Evolutionary conservation across 164 flowering plant species (phyloP).

Genomic region (Buxus sempervirens): DNA sequence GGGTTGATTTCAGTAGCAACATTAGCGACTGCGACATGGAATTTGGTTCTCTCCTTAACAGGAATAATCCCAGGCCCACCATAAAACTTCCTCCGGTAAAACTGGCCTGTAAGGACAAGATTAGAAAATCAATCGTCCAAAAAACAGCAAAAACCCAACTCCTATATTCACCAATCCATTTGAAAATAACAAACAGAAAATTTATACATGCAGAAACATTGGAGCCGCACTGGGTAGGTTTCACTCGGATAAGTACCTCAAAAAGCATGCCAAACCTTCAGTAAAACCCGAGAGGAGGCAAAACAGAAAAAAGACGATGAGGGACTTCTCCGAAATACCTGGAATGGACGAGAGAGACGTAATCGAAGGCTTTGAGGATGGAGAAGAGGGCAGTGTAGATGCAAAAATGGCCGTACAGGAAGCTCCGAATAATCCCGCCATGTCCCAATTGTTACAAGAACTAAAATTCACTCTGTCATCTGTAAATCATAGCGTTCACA

Average conservation of each 20-base stretch:
- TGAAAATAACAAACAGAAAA: no score
- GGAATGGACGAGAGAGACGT: constrained; percentile 22
- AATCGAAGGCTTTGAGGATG: constrained; percentile 27
- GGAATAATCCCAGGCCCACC: constrained; percentile 48
- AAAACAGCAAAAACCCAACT: neutral
- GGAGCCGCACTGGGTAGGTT: neutral
- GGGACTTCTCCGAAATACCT: constrained; percentile 25
- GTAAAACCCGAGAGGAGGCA: neutral
- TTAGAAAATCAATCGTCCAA: constrained; percentile 5
- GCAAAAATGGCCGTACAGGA: constrained; percentile 42
- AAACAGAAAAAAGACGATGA: neutral
- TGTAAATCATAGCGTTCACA: neutral
- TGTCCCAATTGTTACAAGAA: constrained; percentile 4
- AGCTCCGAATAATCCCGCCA: constrained; percentile 27
- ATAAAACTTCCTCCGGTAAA: constrained; percentile 41
- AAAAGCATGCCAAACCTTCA: neutral
- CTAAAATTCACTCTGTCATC: neutral
- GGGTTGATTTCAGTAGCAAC: constrained; percentile 76
- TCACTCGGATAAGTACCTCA: neutral
- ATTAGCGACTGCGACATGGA: constrained; percentile 45
- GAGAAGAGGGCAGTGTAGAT: constrained; percentile 37
- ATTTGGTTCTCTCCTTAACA: constrained; percentile 43
- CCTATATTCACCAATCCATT: neutral
- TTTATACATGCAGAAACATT: no score
- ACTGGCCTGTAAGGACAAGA: constrained; percentile 35